phyloP scores from a whole-genome alignment of 2,329 filamentous ascomycete genomes.

The Alternaria tenuissima region DNA sequence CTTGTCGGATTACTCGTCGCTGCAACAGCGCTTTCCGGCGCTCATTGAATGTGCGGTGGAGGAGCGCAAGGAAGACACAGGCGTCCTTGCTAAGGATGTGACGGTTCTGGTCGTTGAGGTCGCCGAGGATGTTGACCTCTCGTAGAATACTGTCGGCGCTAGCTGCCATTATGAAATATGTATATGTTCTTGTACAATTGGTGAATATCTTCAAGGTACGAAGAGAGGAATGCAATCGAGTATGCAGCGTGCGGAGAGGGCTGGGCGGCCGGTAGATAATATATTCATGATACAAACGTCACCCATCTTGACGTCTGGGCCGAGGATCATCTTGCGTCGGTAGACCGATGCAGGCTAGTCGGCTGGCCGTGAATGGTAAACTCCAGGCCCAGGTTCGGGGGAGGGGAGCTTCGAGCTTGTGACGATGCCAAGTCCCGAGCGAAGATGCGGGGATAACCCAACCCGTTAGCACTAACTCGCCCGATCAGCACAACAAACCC shows the following conservation, averaged over 20 bases:
- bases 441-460: slow-evolving; percentile 35
- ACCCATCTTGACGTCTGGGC: slow-evolving; percentile 41
- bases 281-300: slow-evolving; percentile 45
- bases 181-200: slow-evolving; percentile 13
- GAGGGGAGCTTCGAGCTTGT: slow-evolving; percentile 46
- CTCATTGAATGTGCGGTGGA: slow-evolving; percentile 92
- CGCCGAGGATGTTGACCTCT: slow-evolving; percentile 85
- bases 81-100: slow-evolving; percentile 94
- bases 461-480: slow-evolving; percentile 9
- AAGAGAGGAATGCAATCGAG: slow-evolving; percentile 35
- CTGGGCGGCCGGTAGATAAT: slow-evolving; percentile 35
- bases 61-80: slow-evolving; percentile 87
- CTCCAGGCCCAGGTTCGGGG: slow-evolving; percentile 35
- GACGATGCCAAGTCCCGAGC: slow-evolving; percentile 44
- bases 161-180: slow-evolving; percentile 49
- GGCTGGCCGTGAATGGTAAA: slow-evolving; percentile 41
- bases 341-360: slow-evolving; percentile 37
- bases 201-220: slow-evolving; percentile 15
- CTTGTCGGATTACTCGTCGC: slow-evolving; percentile 84
- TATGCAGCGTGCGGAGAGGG: slow-evolving; percentile 36
- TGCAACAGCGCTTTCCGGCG: slow-evolving; percentile 90
- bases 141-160: slow-evolving; percentile 78
- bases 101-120: slow-evolving; percentile 77
- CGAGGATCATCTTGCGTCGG: slow-evolving; percentile 45
- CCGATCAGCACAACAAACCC: slow-evolving; percentile 29